Base-by-base conservation (phyloP, 495 filamentous ascomycete species). In the Lentithecium fluviatile region DNA sequence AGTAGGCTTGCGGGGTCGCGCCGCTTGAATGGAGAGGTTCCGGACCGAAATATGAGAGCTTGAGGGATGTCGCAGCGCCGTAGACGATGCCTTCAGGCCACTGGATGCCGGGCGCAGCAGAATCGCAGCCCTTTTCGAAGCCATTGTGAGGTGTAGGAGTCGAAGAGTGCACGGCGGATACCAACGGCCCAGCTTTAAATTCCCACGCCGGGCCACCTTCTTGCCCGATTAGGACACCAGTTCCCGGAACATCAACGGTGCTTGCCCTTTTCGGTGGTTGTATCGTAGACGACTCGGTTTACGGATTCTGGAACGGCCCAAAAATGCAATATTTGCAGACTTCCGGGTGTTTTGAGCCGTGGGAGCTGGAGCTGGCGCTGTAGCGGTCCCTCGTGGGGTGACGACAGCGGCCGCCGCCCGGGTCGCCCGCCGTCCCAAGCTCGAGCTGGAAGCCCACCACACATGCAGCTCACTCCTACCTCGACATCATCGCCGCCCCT, bases 381-480 rank as follows among this genome's bases (percentile, higher is more conserved):
- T 32, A 32, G 29, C 29, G 3, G 3, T 32, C 29, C 29, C 3
- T 32, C 29, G 29, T 32, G 29, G 29, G 34, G 52, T 56, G 59
- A 50, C 59, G 58, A 50, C 58, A 61, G 38, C 40, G 49, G 23
- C 46, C 4, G 4, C 29, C 29, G 29, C 29, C 29, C 29, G 29
- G 29, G 29, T 32, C 29, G 29, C 29, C 29, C 3, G 29, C 29
- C 29, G 29, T 10, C 29, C 29, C 40, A 43, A 43, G 40, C 40
- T 43, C 40, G 13, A 32, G 29, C 40, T 20, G 46, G 12, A 26
- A 51, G 21, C 34, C 60, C 51, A 49, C 42, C 49, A 54, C 47
- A n/a, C n/a, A n/a, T n/a, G n/a, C n/a, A 60, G 58, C 58, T 60
- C 60, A 57, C 60, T 34, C 23, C 52, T 23, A 45, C 29, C 25